These are phyloP conservation scores for Hondaea fermentalgiana DNA, from an alignment of 108 stramenopile species.

Conservation along the genomic window DNA sequence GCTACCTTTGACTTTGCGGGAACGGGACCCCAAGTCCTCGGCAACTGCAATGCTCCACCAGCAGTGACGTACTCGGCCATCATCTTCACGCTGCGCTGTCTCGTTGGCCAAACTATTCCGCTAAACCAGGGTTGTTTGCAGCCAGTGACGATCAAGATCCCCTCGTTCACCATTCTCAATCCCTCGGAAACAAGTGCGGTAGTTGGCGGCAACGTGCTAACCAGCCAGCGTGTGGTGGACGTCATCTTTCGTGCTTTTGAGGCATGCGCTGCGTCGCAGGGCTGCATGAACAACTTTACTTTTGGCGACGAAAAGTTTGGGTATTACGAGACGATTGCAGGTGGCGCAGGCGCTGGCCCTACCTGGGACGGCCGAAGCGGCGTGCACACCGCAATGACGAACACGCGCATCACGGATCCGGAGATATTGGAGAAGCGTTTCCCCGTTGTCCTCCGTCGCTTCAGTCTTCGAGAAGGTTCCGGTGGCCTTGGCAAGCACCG, in stretches of 20 bases:
- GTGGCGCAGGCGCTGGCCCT: slow-evolving; percentile 94
- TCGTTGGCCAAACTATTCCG: slow-evolving; percentile 85
- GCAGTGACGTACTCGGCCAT: slow-evolving; percentile 94
- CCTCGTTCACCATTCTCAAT: slow-evolving; percentile 69
- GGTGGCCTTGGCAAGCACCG: slow-evolving; percentile 76
- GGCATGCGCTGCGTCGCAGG: slow-evolving; percentile 95
- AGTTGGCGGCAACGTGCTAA: slow-evolving; percentile 96
- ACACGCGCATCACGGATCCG: slow-evolving; percentile 97
- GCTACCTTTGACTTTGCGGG: slow-evolving; percentile 91
- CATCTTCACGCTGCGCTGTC: slow-evolving; percentile 86
- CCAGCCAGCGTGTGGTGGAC: slow-evolving; percentile 92
- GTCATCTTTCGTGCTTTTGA: slow-evolving; percentile 89
- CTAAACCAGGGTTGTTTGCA: slow-evolving; percentile 94
- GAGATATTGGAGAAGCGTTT: slow-evolving; percentile 91
- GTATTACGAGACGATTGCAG: slow-evolving; percentile 98
- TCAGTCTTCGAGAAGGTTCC: slow-evolving; percentile 74
- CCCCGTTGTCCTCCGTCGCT: slow-evolving; percentile 79
- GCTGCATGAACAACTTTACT: slow-evolving; percentile 99
- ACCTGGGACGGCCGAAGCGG: slow-evolving; percentile 88
- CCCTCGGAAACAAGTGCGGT: slow-evolving; percentile 86
- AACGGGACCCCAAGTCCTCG: slow-evolving; percentile 86
- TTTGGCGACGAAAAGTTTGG: slow-evolving; percentile 93
- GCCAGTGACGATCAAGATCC: slow-evolving; percentile 84
- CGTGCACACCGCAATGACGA: slow-evolving; percentile 97
- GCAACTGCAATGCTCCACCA: slow-evolving; percentile 96